Conservation (phyloP, 75 land plant species). For the Cunninghamia lanceolata region DNA sequence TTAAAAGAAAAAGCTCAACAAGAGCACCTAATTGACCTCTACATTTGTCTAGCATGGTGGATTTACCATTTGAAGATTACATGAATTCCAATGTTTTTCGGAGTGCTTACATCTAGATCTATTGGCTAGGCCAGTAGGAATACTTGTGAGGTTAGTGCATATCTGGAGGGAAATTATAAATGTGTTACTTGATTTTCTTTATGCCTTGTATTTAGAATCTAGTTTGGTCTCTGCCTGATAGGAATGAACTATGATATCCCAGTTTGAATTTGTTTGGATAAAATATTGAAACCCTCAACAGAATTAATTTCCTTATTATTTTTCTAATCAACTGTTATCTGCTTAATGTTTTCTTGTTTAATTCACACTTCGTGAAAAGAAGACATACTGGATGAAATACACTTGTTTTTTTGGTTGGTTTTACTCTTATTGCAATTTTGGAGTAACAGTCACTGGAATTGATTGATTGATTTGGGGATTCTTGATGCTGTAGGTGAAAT, state of each 20-base stretch:
- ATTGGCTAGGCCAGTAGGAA: not conserved
- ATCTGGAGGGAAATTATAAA: not conserved
- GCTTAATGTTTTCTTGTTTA: no score
- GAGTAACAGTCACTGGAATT: not conserved
- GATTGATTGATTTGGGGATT: not conserved
- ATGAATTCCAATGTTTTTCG: not conserved
- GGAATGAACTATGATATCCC: not conserved
- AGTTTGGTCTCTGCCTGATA: not conserved
- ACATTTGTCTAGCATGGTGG: not conserved
- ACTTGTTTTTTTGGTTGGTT: not conserved
- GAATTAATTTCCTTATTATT: not conserved
- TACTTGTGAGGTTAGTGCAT: not conserved
- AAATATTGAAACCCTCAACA: not conserved
- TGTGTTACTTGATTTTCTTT: not conserved
- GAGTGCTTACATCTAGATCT: not conserved
- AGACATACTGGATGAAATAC: not conserved
- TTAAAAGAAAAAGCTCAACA: not conserved
- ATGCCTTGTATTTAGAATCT: not conserved
- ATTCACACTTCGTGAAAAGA: not conserved
- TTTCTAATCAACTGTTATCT: not conserved
- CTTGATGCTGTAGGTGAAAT: not conserved
- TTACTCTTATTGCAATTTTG: not conserved
- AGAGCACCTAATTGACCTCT: not conserved
- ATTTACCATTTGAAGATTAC: no score
- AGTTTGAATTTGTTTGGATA: not conserved